A percentile compares a stretch with the other conserved stretches of the same genome.
Conservation (phyloP, 2,329 filamentous ascomycete genomes). For the Sclerotiophoma versabilis region DNA sequence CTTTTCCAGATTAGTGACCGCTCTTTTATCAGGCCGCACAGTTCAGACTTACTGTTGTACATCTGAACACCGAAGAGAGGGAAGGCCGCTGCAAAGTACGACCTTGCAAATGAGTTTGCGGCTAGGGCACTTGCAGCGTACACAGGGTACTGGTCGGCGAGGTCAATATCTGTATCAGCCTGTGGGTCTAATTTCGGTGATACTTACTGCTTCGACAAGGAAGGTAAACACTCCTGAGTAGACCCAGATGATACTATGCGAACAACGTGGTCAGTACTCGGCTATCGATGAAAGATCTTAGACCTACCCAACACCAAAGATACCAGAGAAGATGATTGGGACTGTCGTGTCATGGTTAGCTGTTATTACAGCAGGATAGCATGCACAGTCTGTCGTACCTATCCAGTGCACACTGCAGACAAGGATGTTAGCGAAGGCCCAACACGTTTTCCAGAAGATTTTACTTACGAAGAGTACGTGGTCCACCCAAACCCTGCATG, state of each 20-base stretch:
- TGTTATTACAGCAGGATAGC: conserved; percentile 35
- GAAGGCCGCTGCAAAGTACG: conserved; percentile 57
- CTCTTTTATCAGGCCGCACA: conserved; percentile 44
- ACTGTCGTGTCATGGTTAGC: conserved; percentile 51
- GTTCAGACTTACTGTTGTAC: conserved; percentile 56
- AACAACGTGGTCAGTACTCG: conserved; percentile 40
- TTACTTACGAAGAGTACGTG: conserved; percentile 75
- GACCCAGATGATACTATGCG: conserved; percentile 71
- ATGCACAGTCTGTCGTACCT: conserved; percentile 48
- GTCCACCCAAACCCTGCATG: conserved; percentile 78
- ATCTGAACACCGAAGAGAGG: conserved; percentile 60
- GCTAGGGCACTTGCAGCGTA: conserved; percentile 60
- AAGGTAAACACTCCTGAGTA: conserved; percentile 91
- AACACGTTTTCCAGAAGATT: conserved; percentile 62
- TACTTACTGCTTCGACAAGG: conserved; percentile 68
- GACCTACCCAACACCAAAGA: conserved; percentile 56
- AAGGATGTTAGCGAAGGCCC: conserved; percentile 39
- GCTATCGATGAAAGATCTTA: conserved; percentile 28
- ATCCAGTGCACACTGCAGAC: conserved; percentile 58
- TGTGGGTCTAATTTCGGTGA: conserved; percentile 32
- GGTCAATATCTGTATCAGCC: conserved; percentile 30
- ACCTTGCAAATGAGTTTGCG: conserved; percentile 59
- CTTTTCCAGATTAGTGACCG: conserved; percentile 54
- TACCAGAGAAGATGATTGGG: conserved; percentile 57
- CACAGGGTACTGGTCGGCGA: conserved; percentile 53